Evolutionary conservation across 805 yeast species (phyloP), one percentile per base, ranked within the genome.

Genomic region (Ogataea chonburiensis): DNA sequence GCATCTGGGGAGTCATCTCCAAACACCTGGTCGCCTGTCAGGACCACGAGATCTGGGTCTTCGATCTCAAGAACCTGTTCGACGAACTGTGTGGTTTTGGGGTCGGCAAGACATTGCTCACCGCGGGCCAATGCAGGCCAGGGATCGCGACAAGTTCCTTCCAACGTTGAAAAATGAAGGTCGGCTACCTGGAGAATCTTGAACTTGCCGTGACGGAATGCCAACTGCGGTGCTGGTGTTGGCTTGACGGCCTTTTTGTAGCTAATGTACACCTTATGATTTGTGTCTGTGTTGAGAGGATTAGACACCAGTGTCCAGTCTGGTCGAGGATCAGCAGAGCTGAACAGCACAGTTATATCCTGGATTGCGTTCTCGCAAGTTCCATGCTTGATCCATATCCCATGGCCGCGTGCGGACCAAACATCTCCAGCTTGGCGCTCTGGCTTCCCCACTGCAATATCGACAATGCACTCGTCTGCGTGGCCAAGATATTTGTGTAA

Each of bases 131-230:
- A 28, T 7, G 29, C 38, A 0, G 93, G 91, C 25, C 55, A 75
- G 9, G 84, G 80, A 54, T 89, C 94, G 34, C 82, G 67, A 53
- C 98, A 93, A 31, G 60, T 58, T 10, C 97, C 97, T 36, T 66
- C 71, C 5, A 88, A 89, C 0, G 95, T 83, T n/a, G 93, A 73
- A 56, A 84, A 81, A 61, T 93, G 98, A 38, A 91, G 65, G 58
- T 93, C 98, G 0, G 97, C 95, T 5, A 91, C 76, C 60, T 93
- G 98, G 8, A 87, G 61, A 26, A 93, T 81, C 58, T 84, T 91
- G 61, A 81, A 86, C 37, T 67, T 72, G 4, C 36, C 31, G 17
- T 45, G 16, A 2, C 48, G 37, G 6, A 44, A 32, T 5, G 27
- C n/a, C 7, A 43, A 29, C 4, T 24, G 17, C 12, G 46, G 46